phyloP scores from a whole-genome alignment of 768 basidiomycete genomes.

The Boletus vermiculosoides region DNA sequence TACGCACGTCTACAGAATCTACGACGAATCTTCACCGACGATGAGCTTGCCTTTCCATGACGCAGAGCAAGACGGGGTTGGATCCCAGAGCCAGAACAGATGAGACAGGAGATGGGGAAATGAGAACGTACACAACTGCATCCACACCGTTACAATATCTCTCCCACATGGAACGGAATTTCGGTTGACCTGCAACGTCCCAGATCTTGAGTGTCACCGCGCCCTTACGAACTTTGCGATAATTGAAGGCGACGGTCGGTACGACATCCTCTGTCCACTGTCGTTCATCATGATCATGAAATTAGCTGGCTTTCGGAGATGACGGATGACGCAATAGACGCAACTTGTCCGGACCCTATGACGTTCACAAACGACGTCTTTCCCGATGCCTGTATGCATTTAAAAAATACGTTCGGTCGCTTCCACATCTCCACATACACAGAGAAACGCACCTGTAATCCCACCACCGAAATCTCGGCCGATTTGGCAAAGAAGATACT shows the following conservation, averaged over 20 bases:
- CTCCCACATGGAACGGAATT: constrained; percentile 95
- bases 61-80: background rate
- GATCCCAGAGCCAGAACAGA: background rate
- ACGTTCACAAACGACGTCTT: constrained; percentile 96
- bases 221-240: constrained; percentile 83
- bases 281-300: background rate
- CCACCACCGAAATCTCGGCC: constrained; percentile 89
- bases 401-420: background rate
- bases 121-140: constrained; percentile 73
- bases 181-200: constrained; percentile 95
- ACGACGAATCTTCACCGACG: constrained; percentile 75
- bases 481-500: constrained; percentile 86
- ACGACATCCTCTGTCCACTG: constrained; percentile 98
- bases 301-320: background rate
- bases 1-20: constrained; percentile 80
- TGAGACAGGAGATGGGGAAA: background rate
- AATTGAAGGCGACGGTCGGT: constrained; percentile 92
- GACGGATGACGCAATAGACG: background rate
- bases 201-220: constrained; percentile 92
- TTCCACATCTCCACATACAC: background rate
- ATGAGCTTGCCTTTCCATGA: constrained; percentile 16
- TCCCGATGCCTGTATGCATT: constrained; percentile 69
- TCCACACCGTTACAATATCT: constrained; percentile 91
- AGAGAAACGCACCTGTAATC: constrained; percentile 60
- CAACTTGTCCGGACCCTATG: constrained; percentile 76